phyloP scores from a whole-genome alignment of 441 rosid species.

The Populus hybrid region DNA sequence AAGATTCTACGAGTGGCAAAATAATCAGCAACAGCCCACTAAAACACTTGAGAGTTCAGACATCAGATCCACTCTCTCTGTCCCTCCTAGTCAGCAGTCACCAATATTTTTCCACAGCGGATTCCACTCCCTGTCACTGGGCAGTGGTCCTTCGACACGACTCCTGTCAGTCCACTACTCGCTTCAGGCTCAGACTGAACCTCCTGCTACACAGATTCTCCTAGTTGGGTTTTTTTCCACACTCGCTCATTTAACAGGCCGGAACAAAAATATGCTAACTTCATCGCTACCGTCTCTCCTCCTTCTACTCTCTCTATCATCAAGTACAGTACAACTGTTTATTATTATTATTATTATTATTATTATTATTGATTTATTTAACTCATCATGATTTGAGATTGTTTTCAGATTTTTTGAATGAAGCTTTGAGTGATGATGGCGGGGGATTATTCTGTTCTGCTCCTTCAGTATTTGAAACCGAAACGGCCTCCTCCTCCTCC shows the following conservation, averaged over 20 bases:
- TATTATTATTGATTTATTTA: background rate
- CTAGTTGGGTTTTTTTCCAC: too few relatives aligned
- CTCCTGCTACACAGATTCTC: background rate
- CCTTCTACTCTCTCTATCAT: background rate
- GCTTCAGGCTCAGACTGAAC: background rate
- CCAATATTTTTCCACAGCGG: background rate
- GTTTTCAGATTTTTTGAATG: background rate
- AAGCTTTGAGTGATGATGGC: conserved; percentile 29
- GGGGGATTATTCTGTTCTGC: conserved; percentile 61
- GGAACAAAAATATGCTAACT: background rate
- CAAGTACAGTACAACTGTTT: conserved; percentile 22
- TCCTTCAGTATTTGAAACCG: conserved; percentile 37
- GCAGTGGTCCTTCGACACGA: background rate
- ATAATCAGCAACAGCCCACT: background rate
- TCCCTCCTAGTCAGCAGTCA: background rate
- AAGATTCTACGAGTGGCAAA: background rate
- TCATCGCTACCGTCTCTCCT: background rate
- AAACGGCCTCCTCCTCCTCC: conserved; percentile 18
- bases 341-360: too few relatives aligned
- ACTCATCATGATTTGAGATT: background rate
- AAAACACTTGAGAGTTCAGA: background rate
- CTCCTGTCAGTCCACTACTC: background rate
- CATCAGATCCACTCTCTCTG: background rate
- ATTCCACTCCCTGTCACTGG: background rate
- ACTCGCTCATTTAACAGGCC: background rate